Evolutionary conservation across 495 filamentous ascomycete genomes (phyloP).

Genomic region (Hypoxylon fragiforme): DNA sequence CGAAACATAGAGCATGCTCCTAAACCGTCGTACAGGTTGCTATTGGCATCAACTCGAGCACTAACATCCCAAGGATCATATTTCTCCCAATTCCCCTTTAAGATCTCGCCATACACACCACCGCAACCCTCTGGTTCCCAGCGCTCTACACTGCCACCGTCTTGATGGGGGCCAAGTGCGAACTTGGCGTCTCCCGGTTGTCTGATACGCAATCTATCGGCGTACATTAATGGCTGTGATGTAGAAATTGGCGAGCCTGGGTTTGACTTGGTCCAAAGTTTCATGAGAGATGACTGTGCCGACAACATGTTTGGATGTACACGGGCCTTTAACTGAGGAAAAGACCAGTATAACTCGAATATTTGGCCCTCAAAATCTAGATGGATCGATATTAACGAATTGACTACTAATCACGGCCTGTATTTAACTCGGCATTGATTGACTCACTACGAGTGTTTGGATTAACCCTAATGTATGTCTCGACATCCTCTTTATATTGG

Average conservation of each 20-base stretch:
- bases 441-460: slow-evolving; percentile 54
- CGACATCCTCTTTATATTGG: slow-evolving; percentile 57
- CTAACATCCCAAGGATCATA: slow-evolving; percentile 81
- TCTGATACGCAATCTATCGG: slow-evolving; percentile 80
- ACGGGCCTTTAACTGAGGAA: slow-evolving; percentile 72
- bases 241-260: slow-evolving; percentile 61
- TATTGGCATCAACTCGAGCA: slow-evolving; percentile 66
- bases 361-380: slow-evolving; percentile 62
- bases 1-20: slow-evolving; percentile 84
- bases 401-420: too few relatives aligned
- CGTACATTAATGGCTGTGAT: slow-evolving; percentile 69
- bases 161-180: slow-evolving; percentile 82
- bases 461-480: slow-evolving; percentile 65
- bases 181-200: slow-evolving; percentile 76
- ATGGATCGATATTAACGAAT: neutral
- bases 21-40: slow-evolving; percentile 79
- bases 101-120: slow-evolving; percentile 71
- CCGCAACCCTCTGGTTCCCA: slow-evolving; percentile 80
- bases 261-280: slow-evolving; percentile 69
- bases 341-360: slow-evolving; percentile 88
- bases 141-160: slow-evolving; percentile 81
- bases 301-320: slow-evolving; percentile 70
- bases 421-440: too few relatives aligned
- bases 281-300: slow-evolving; percentile 72
- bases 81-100: slow-evolving; percentile 75